Conservation (phyloP, 2,329 filamentous ascomycete species). For the Microdochium bolleyi region DNA sequence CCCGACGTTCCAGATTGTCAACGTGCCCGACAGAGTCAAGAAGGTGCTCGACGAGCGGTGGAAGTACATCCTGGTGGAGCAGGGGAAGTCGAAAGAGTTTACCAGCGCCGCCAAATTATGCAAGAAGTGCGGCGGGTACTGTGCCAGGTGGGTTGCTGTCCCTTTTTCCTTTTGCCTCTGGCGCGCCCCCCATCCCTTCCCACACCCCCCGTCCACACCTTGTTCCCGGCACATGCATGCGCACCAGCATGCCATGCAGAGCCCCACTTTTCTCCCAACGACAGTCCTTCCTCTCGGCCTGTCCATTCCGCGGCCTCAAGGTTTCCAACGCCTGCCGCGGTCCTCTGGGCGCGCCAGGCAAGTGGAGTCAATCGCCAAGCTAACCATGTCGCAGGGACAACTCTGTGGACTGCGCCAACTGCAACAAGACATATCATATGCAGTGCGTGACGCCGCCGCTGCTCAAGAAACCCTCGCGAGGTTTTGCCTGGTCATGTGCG, state of each 20-base stretch:
- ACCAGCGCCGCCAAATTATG: conserved; percentile 94
- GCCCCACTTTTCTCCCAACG: conserved; percentile 2
- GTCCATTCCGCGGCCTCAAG: background rate
- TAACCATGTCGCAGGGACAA: conserved; percentile 56
- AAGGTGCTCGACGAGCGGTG: conserved; percentile 92
- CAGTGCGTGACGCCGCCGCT: conserved; percentile 89
- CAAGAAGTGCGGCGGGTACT: conserved; percentile 86
- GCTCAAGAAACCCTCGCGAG: conserved; percentile 91
- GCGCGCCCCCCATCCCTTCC: background rate
- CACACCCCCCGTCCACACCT: background rate
- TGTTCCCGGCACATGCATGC: conserved; percentile 1
- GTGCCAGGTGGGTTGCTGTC: conserved; percentile 62
- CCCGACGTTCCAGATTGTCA: conserved; percentile 85
- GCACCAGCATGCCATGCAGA: background rate
- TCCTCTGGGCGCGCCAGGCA: background rate
- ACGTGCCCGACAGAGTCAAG: conserved; percentile 91
- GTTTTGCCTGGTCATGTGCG: conserved; percentile 96
- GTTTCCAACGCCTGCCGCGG: background rate
- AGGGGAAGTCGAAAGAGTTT: conserved; percentile 87
- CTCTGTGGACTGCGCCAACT: conserved; percentile 95
- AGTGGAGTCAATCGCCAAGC: conserved; percentile 4
- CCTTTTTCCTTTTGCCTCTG: background rate
- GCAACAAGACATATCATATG: conserved; percentile 95
- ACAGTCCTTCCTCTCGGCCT: background rate
- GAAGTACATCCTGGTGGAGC: conserved; percentile 93